phyloP scores from a whole-genome alignment of 306 rosid species.

The Prunus davidiana region DNA sequence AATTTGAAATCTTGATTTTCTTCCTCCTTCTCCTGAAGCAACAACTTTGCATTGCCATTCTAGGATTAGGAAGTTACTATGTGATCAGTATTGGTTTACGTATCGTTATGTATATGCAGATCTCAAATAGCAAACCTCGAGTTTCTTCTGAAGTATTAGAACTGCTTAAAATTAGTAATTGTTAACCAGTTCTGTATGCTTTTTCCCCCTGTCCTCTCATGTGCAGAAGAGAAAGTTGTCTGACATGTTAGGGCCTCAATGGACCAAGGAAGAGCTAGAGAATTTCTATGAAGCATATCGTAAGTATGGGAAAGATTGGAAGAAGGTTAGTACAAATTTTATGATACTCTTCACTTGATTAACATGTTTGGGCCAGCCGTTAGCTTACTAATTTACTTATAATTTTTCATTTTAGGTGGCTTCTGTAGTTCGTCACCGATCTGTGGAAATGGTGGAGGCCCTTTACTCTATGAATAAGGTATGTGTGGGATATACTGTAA shows the following conservation, averaged over 20 bases:
- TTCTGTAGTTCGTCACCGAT: slow-evolving; percentile 59
- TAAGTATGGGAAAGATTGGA: slow-evolving; percentile 90
- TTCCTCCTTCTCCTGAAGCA: background rate
- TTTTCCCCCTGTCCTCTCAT: slow-evolving; percentile 25
- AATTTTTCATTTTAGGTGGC: slow-evolving; percentile 59
- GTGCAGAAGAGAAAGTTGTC: slow-evolving; percentile 90
- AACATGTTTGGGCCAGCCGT: background rate
- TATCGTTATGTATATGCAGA: background rate
- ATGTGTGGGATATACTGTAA: slow-evolving; percentile 15
- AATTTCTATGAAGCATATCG: slow-evolving; percentile 85
- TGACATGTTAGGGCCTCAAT: slow-evolving; percentile 86
- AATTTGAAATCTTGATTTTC: background rate
- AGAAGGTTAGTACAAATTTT: slow-evolving; percentile 58
- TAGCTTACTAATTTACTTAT: background rate
- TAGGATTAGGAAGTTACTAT: background rate
- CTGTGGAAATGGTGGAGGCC: slow-evolving; percentile 89
- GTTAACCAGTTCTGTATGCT: background rate
- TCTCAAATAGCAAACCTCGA: background rate
- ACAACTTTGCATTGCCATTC: background rate
- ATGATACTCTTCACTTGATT: slow-evolving; percentile 8
- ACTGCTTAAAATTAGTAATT: slow-evolving; percentile 6
- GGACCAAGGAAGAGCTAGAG: slow-evolving; percentile 82
- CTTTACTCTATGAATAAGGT: slow-evolving; percentile 90
- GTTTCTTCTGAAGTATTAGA: background rate
- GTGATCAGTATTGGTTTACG: background rate